Percentiles rank a stretch among this genome's conserved stretches.
Conservation (phyloP, 768 basidiomycete genomes). For the Mycena maculata region DNA sequence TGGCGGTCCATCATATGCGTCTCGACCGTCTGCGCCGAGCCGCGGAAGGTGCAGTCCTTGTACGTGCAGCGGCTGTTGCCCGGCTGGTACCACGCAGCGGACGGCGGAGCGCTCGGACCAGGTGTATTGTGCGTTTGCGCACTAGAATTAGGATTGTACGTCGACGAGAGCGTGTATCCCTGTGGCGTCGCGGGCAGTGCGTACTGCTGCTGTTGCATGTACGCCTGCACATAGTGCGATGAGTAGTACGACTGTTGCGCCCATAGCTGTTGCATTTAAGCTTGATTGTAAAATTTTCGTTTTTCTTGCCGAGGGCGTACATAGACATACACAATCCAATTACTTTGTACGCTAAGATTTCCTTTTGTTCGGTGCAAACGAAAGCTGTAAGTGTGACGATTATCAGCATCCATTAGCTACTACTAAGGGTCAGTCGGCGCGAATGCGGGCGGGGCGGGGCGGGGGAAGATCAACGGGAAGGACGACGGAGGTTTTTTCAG, state of each 20-base stretch:
- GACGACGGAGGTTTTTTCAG: constrained; percentile 22
- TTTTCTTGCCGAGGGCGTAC: constrained; percentile 22
- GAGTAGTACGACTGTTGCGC: constrained; percentile 50
- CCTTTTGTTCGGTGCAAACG: constrained; percentile 31
- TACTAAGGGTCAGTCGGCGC: constrained; percentile 35
- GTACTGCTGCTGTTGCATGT: constrained; percentile 52
- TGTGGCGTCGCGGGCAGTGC: constrained; percentile 42
- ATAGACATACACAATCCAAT: constrained; percentile 29
- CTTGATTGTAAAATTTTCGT: constrained; percentile 1
- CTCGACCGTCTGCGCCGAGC: constrained; percentile 78
- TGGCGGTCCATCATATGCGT: constrained; percentile 93
- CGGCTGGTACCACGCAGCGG: constrained; percentile 67
- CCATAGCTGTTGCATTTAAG: constrained; percentile 34
- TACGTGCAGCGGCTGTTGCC: constrained; percentile 72
- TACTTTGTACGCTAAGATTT: constrained; percentile 32
- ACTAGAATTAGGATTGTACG: constrained; percentile 44
- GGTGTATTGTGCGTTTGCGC: constrained; percentile 11
- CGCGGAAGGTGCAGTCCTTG: constrained; percentile 73
- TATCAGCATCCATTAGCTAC: constrained; percentile 36
- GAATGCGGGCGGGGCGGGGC: constrained; percentile 20
- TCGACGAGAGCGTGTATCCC: constrained; percentile 54
- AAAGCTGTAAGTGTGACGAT: constrained; percentile 31
- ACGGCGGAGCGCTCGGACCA: constrained; percentile 4
- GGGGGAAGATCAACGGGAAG: constrained; percentile 21
- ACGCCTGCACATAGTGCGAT: constrained; percentile 69